Evolutionary conservation across 208 protist genomes (phyloP), one percentile per base, ranked within the genome.

Genomic region (Leishmania aethiopica): DNA sequence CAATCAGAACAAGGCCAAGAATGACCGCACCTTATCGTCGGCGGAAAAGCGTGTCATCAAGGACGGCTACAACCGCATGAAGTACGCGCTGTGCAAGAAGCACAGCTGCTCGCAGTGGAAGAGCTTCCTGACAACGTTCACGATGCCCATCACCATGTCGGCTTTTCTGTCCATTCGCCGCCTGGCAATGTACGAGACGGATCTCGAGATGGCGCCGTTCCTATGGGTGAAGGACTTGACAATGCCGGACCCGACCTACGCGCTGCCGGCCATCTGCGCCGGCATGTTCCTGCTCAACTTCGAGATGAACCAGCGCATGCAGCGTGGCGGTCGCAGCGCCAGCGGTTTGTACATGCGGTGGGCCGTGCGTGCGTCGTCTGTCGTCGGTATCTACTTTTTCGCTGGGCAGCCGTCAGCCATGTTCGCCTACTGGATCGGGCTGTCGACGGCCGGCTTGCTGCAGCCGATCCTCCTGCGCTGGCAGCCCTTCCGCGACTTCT

Each of bases 401-500:
- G 84, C 91, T 35, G 81, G 83, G 67, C 94, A 97, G 84, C 94
- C 94, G 35, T 73, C 94, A 10, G 91, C 93, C n/a, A 92, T 96
- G 88, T 97, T 96, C 75, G 92, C 91, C 17, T 97, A 97, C 88
- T 97, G 94, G 93, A 96, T 97, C 67, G 94, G 94, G 28, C 84
- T 97, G 42, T 97, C 94, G 0, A 91, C 85, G 7, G 91, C 88
- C 1, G 94, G 94, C 75, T 75, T 96, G 37, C 80, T 97, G 81
- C 94, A 97, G 90, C 94, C 94, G 6, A 78, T 97, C 32, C 73
- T 97, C 42, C 87, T 97, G 62, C 92, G 94, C 51, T 95, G 89
- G 88, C 93, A 97, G 86, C 90, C 91, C 28, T 97, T 97, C 80
- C 91, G 94, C 28, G 88, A 95, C 59, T 92, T 93, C 77, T 96